Conservation (phyloP, 2,329 filamentous ascomycete species). For the Exophiala lecanii-corni region DNA sequence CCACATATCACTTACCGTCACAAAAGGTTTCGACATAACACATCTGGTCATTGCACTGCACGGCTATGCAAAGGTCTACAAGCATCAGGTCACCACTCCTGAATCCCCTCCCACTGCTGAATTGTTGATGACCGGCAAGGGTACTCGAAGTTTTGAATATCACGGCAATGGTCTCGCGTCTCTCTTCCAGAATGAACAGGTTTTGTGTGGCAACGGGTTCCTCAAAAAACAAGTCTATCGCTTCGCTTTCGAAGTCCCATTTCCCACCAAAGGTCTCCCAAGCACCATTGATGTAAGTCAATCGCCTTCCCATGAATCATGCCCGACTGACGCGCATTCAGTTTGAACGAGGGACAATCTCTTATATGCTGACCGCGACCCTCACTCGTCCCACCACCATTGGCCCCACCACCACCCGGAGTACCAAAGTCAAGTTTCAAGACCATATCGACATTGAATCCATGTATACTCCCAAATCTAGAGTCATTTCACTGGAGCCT, state of each 20-base stretch:
- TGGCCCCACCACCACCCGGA: conserved; percentile 71
- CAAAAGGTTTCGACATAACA: conserved; percentile 58
- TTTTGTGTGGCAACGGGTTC: conserved; percentile 60
- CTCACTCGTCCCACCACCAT: conserved; percentile 86
- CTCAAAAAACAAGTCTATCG: conserved; percentile 61
- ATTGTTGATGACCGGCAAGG: conserved; percentile 51
- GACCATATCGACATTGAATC: conserved; percentile 81
- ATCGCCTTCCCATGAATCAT: conserved; percentile 11
- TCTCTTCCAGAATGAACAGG: conserved; percentile 61
- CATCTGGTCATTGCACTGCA: conserved; percentile 60
- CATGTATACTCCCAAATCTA: conserved; percentile 68
- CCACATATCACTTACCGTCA: conserved; percentile 55
- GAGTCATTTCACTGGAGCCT: conserved; percentile 81
- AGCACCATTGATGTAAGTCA: conserved; percentile 86
- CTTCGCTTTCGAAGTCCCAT: conserved; percentile 60
- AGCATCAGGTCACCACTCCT: conserved; percentile 54
- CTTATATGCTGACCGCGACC: conserved; percentile 85
- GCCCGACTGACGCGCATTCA: conserved; percentile 39
- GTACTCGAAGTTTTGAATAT: conserved; percentile 50
- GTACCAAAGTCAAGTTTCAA: conserved; percentile 71
- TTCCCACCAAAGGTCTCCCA: conserved; percentile 57
- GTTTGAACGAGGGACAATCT: conserved; percentile 93
- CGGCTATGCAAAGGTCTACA: conserved; percentile 62
- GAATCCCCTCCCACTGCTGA: conserved; percentile 48
- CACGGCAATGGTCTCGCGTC: conserved; percentile 61